Conservation (phyloP, 257 asterid genomes). For the Lithospermum erythrorhizon region DNA sequence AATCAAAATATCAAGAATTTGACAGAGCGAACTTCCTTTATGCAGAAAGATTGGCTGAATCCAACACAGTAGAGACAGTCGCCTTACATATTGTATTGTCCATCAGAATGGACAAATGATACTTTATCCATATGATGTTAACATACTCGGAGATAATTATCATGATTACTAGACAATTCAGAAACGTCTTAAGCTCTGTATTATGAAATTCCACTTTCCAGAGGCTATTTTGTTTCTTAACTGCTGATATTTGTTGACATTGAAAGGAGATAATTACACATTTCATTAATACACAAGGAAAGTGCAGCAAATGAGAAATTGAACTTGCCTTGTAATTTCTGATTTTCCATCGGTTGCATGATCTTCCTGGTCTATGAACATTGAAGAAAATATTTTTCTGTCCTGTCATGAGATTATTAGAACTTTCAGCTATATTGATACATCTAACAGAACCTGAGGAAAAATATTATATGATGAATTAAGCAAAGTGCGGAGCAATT, state of each 20-base stretch:
- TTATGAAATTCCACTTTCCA: background rate
- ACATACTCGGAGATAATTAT: background rate
- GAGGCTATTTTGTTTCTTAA: background rate
- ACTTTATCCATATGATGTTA: background rate
- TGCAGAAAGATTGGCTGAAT: background rate
- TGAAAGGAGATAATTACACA: background rate
- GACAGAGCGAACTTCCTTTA: background rate
- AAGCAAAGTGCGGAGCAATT: no score
- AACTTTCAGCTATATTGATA: background rate
- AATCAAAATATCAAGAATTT: background rate
- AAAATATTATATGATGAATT: background rate
- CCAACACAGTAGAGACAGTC: background rate
- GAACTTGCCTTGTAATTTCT: constrained; percentile 11
- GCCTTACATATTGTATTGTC: background rate
- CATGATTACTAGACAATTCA: background rate
- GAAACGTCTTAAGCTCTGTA: background rate
- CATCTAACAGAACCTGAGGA: background rate
- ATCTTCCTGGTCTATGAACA: constrained; percentile 15
- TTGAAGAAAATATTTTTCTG: constrained; percentile 19
- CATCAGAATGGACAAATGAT: background rate
- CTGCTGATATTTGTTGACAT: background rate
- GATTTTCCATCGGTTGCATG: constrained; percentile 4
- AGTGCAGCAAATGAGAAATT: background rate
- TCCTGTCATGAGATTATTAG: constrained; percentile 14
- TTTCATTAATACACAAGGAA: background rate